Percentiles rank a stretch among this genome's conserved stretches.
Conservation (phyloP, 2,329 filamentous ascomycete genomes). For the Dactylellina haptotyla region DNA sequence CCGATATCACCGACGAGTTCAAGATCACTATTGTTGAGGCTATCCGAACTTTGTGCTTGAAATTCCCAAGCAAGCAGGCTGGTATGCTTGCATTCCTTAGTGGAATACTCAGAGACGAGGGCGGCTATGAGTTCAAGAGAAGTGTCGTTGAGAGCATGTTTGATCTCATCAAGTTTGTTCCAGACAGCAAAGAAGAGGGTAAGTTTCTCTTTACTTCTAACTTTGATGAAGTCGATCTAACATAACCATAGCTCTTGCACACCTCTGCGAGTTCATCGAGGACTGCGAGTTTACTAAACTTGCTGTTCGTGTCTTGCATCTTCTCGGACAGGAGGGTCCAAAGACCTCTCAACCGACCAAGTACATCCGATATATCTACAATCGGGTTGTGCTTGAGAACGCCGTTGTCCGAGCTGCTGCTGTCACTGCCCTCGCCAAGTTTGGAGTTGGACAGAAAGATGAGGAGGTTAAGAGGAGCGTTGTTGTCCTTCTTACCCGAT, state of each 20-base stretch:
- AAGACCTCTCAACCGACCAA: constrained; percentile 96
- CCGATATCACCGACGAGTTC: constrained; percentile 98
- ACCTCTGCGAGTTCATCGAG: constrained; percentile 98
- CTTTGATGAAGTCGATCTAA: constrained; percentile 55
- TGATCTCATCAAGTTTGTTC: constrained; percentile 98
- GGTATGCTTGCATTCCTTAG: constrained; percentile 98
- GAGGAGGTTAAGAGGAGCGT: constrained; percentile 93
- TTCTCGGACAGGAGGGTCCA: constrained; percentile 92
- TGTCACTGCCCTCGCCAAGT: constrained; percentile 94
- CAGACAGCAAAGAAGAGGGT: constrained; percentile 78
- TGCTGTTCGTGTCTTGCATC: constrained; percentile 91
- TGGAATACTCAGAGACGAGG: constrained; percentile 94
- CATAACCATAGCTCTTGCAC: constrained; percentile 74
- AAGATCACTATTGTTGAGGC: constrained; percentile 99
- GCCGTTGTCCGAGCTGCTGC: constrained; percentile 93
- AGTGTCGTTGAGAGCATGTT: constrained; percentile 99
- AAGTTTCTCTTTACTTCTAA: constrained; percentile 53
- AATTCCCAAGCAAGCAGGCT: constrained; percentile 97
- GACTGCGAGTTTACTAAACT: constrained; percentile 99
- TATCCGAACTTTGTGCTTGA: constrained; percentile 93
- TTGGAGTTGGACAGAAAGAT: constrained; percentile 95
- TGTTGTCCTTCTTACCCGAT: constrained; percentile 87
- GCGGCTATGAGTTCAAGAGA: constrained; percentile 97
- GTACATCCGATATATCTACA: constrained; percentile 99
- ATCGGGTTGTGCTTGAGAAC: constrained; percentile 96